Percentiles rank a stretch among this genome's conserved stretches.
phyloP scores from a whole-genome alignment of 371 early-diverging fungal species.

The Phascolomyces articulosus region DNA sequence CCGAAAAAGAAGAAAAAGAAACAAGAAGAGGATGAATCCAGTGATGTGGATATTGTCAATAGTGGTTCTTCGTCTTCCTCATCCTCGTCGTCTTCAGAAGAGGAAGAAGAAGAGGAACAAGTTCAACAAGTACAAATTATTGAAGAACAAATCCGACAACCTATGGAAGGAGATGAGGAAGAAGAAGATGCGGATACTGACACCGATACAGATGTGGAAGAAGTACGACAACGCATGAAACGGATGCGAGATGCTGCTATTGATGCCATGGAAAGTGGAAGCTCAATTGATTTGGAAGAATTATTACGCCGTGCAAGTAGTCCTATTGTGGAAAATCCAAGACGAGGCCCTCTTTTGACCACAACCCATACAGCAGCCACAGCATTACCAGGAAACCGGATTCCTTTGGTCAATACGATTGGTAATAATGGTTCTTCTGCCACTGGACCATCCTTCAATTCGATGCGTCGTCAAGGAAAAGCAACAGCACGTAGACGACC shows the following conservation, averaged over 20 bases:
- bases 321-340: constrained; percentile 21
- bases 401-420: neutral
- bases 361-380: neutral
- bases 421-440: neutral
- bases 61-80: neutral
- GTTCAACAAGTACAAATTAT: neutral
- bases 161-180: constrained; percentile 6
- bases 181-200: constrained; percentile 32
- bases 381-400: neutral
- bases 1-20: neutral
- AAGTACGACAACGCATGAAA: constrained; percentile 36
- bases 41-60: constrained; percentile 33
- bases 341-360: neutral
- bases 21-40: constrained; percentile 17
- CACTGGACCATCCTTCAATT: neutral
- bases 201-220: constrained; percentile 36
- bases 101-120: constrained; percentile 17
- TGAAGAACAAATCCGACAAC: too few relatives aligned
- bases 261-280: constrained; percentile 40
- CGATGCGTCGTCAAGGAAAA: constrained; percentile 8
- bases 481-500: constrained; percentile 21
- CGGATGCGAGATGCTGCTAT: constrained; percentile 39
- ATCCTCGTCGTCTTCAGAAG: neutral
- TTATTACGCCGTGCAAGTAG: constrained; percentile 38
- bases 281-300: constrained; percentile 34